These are phyloP conservation scores for Naegleria fowleri DNA, from an alignment of 208 protist species.

Conservation along the genomic window DNA sequence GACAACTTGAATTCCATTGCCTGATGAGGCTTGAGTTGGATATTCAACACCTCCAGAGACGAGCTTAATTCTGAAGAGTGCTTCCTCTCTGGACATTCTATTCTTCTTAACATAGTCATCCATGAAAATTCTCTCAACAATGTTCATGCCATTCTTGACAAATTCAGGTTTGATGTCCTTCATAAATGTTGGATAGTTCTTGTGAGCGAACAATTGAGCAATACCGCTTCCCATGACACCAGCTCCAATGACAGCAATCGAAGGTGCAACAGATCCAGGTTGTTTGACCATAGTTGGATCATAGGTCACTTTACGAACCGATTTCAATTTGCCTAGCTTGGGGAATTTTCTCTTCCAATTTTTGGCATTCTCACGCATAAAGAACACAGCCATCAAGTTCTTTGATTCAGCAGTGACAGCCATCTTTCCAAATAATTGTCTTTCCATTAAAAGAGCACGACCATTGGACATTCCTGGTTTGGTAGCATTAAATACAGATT, in stretches of 20 bases:
- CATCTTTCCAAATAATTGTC: slow-evolving; percentile 58
- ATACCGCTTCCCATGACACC: slow-evolving; percentile 75
- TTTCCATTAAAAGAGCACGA: slow-evolving; percentile 42
- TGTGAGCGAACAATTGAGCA: slow-evolving; percentile 66
- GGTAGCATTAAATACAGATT: slow-evolving; percentile 66
- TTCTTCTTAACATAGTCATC: slow-evolving; percentile 55
- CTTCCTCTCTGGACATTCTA: slow-evolving; percentile 47
- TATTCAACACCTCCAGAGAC: slow-evolving; percentile 60
- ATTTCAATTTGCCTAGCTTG: not conserved
- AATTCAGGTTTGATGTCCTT: slow-evolving; percentile 64
- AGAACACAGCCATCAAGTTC: slow-evolving; percentile 79
- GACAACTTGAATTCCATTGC: slow-evolving; percentile 55
- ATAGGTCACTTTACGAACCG: not conserved
- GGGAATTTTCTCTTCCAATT: slow-evolving; percentile 58
- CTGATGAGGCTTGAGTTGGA: slow-evolving; percentile 43
- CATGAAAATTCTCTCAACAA: slow-evolving; percentile 60
- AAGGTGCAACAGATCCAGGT: not conserved
- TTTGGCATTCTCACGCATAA: slow-evolving; percentile 73
- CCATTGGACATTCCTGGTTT: slow-evolving; percentile 48
- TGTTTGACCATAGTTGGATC: not conserved
- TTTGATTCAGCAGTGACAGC: slow-evolving; percentile 68
- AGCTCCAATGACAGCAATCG: slow-evolving; percentile 59
- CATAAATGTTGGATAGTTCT: slow-evolving; percentile 57
- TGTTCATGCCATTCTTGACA: slow-evolving; percentile 60
- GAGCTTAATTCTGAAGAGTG: slow-evolving; percentile 54